phyloP scores from a whole-genome alignment of 257 asterid species.

The Osmanthus fragrans region DNA sequence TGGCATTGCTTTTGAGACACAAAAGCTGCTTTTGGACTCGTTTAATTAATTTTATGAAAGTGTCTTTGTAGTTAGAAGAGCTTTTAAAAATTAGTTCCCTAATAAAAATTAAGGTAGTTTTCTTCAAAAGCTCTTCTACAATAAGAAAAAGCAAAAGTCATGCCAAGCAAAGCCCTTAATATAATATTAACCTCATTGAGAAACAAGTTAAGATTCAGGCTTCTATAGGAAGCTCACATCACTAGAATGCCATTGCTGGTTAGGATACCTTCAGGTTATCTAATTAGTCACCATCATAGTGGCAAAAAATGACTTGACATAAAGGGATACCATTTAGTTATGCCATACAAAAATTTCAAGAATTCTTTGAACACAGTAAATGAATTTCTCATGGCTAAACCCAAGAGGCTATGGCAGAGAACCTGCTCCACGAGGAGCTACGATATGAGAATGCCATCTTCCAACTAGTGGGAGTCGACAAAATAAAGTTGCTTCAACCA shows the following conservation, averaged over 20 bases:
- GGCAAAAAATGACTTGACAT: neutral
- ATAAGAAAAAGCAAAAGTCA: no score
- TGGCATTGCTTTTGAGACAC: no score
- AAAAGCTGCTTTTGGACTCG: no score
- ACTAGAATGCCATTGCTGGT: neutral
- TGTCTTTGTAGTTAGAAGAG: no score
- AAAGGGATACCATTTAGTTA: neutral
- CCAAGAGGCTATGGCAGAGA: slow-evolving; percentile 29
- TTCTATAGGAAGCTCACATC: no score
- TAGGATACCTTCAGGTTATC: neutral
- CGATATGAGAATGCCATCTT: slow-evolving; percentile 28
- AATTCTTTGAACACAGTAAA: neutral
- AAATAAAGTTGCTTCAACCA: slow-evolving; percentile 12
- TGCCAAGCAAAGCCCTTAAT: no score
- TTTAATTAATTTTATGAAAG: no score
- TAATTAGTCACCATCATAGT: neutral
- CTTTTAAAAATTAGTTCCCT: no score
- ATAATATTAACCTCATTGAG: no score
- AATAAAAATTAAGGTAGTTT: no score
- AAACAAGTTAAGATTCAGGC: no score
- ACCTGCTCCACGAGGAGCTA: slow-evolving; percentile 37
- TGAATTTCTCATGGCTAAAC: slow-evolving; percentile 37
- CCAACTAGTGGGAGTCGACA: slow-evolving; percentile 1
- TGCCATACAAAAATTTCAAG: neutral
- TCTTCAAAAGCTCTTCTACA: no score